These are phyloP conservation scores for Lipomyces chichibuensis DNA, from an alignment of 805 yeast genomes.

Conservation along the genomic window DNA sequence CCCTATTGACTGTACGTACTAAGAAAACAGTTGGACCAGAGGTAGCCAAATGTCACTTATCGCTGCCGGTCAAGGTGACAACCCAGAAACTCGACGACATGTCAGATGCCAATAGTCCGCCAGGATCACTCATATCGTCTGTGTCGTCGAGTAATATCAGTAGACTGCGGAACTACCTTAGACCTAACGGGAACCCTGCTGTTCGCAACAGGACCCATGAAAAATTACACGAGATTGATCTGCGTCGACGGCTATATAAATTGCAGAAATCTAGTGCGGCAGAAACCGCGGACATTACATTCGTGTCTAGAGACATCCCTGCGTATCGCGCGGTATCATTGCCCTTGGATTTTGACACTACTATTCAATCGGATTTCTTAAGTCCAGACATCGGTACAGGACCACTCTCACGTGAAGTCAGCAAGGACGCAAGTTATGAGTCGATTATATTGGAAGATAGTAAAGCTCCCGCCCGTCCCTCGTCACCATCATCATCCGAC, in stretches of 20 bases:
- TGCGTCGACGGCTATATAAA: not conserved
- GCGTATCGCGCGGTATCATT: not conserved
- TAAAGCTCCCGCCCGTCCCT: not conserved
- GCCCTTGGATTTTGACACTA: not conserved
- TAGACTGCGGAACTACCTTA: not conserved
- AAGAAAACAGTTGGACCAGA: not conserved
- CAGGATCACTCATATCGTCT: constrained; percentile 1
- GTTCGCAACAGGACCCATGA: not conserved
- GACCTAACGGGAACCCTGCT: not conserved
- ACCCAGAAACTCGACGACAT: not conserved
- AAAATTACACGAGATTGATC: constrained; percentile 2
- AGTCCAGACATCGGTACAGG: not conserved
- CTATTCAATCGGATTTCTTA: not conserved
- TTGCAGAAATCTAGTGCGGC: not conserved
- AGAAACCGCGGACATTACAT: not conserved
- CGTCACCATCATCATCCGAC: constrained; percentile 1
- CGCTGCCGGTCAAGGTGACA: not conserved
- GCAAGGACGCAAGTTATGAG: not conserved
- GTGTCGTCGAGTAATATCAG: constrained; percentile 6
- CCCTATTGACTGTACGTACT: not conserved
- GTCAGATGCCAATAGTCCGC: not conserved
- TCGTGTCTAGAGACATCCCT: not conserved
- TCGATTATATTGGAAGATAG: not conserved
- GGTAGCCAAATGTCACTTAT: not conserved
- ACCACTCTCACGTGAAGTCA: not conserved